Conservation (phyloP, 768 basidiomycete species). For the Lactarius vividus region DNA sequence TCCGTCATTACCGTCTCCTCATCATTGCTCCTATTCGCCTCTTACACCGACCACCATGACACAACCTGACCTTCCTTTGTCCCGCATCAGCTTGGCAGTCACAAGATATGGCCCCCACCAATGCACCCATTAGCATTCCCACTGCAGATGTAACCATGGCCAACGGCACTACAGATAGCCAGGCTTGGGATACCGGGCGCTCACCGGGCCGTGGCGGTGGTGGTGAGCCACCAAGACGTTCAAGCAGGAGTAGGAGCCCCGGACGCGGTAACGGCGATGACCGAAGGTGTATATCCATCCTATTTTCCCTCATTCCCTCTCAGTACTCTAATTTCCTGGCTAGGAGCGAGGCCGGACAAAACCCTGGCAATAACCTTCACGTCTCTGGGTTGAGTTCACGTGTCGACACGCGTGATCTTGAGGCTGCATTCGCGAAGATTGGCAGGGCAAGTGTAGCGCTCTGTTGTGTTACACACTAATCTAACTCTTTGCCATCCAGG, state of each 20-base stretch:
- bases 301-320: neutral
- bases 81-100: slow-evolving; percentile 73
- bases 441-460: slow-evolving; percentile 60
- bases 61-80: slow-evolving; percentile 45
- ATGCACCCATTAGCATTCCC: slow-evolving; percentile 67
- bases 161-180: slow-evolving; percentile 50
- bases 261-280: slow-evolving; percentile 45
- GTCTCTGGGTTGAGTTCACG: slow-evolving; percentile 57
- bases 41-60: slow-evolving; percentile 31
- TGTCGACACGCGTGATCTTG: slow-evolving; percentile 82
- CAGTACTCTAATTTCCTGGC: slow-evolving; percentile 1
- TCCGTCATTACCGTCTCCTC: slow-evolving; percentile 34
- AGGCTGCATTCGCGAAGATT: slow-evolving; percentile 83
- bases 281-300: slow-evolving; percentile 47
- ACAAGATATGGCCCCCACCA: slow-evolving; percentile 69
- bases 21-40: slow-evolving; percentile 27
- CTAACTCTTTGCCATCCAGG: slow-evolving; percentile 40
- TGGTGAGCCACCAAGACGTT: slow-evolving; percentile 57
- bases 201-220: slow-evolving; percentile 45
- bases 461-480: neutral
- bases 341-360: slow-evolving; percentile 40
- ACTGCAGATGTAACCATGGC: slow-evolving; percentile 45
- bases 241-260: slow-evolving; percentile 80
- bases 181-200: slow-evolving; percentile 52
- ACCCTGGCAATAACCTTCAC: slow-evolving; percentile 67